These are phyloP conservation scores for Tieghemostelium lacteum DNA, from an alignment of 78 protist species.

Conservation along the genomic window DNA sequence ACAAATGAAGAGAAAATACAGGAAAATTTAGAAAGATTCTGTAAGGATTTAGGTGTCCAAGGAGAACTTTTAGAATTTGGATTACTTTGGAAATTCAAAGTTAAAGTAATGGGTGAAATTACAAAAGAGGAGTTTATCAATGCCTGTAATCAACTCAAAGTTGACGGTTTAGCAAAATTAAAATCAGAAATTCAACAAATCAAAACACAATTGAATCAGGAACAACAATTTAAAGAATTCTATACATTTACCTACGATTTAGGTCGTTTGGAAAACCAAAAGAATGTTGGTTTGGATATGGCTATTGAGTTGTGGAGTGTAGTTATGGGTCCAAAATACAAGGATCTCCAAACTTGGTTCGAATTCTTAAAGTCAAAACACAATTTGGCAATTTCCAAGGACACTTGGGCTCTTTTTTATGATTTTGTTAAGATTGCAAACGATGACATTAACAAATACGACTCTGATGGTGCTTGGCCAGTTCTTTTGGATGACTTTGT, in stretches of 20 bases:
- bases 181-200: background rate
- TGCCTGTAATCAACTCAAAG: background rate
- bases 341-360: conserved; percentile 32
- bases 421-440: conserved; percentile 68
- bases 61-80: conserved; percentile 48
- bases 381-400: conserved; percentile 49
- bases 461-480: conserved; percentile 79
- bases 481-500: conserved; percentile 62
- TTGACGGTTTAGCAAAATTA: conserved; percentile 15
- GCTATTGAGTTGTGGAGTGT: conserved; percentile 55
- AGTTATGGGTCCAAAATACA: conserved; percentile 10
- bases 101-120: conserved; percentile 35
- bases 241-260: conserved; percentile 36
- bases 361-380: conserved; percentile 37
- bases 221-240: conserved; percentile 18
- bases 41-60: background rate
- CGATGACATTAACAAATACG: conserved; percentile 55
- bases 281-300: conserved; percentile 34
- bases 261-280: conserved; percentile 37
- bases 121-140: conserved; percentile 31
- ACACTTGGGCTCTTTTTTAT: conserved; percentile 40
- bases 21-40: conserved; percentile 21
- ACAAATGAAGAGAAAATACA: conserved; percentile 30
- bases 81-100: conserved; percentile 39
- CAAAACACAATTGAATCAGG: background rate